Conservation (phyloP, 192 early-diverging fungal genomes). For the Podochytrium sp. region DNA sequence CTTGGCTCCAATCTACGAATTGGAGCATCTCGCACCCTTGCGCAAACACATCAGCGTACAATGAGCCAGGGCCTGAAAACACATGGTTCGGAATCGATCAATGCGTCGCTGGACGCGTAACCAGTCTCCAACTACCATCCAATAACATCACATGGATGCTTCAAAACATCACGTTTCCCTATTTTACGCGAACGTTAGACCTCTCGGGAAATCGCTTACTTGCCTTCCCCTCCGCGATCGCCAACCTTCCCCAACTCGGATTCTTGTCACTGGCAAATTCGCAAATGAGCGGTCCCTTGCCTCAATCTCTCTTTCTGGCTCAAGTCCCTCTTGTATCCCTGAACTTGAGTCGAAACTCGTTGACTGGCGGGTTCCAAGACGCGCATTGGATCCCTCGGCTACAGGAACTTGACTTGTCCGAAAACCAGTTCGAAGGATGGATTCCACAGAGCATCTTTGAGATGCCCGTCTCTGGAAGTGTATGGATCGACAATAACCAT, state of each 20-base stretch:
- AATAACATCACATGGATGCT: not conserved
- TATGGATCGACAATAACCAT: not conserved
- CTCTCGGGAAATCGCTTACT: not conserved
- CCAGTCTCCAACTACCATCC: not conserved
- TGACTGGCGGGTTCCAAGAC: not conserved
- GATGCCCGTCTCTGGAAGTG: not conserved
- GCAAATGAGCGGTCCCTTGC: not conserved
- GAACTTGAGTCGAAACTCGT: constrained; percentile 8
- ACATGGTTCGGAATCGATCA: not conserved
- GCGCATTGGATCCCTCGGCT: not conserved
- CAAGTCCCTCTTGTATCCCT: not conserved
- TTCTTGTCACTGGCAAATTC: not conserved
- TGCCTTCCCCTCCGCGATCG: not conserved
- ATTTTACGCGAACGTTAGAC: not conserved
- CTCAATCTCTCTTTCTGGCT: not conserved
- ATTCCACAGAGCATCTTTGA: not conserved
- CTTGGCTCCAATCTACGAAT: not conserved
- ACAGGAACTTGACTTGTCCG: constrained; percentile 1
- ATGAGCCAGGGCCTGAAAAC: not conserved
- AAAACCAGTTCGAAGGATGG: constrained; percentile 24
- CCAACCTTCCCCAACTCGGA: not conserved
- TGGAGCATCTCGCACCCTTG: constrained; percentile 4
- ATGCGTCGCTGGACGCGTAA: constrained; percentile 8
- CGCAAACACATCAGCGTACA: too few relatives aligned
- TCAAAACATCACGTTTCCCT: not conserved